A percentile compares a stretch with the other conserved stretches of the same genome.
These are phyloP conservation scores for Acacia melanoxylon DNA, from an alignment of 306 rosid species.

Conservation along the genomic window DNA sequence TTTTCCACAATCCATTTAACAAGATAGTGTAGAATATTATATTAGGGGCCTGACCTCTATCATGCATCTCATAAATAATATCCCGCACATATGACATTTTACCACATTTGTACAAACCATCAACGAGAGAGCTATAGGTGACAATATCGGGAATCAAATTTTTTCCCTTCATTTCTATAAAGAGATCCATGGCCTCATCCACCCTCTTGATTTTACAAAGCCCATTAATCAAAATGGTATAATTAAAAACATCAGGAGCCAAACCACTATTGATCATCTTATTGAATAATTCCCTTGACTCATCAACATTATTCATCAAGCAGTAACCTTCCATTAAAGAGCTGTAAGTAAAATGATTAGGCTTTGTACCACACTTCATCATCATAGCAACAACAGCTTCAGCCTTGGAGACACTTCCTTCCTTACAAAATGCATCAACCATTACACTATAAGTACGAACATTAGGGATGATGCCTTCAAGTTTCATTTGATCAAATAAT, in stretches of 20 bases:
- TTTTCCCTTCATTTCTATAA: not conserved
- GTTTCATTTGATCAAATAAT: not conserved
- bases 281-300: not conserved
- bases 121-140: not conserved
- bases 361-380: not conserved
- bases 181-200: not conserved
- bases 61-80: not conserved
- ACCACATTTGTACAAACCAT: not conserved
- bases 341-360: not conserved
- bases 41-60: not conserved
- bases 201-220: not conserved
- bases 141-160: not conserved
- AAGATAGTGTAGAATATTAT: not conserved
- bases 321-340: not conserved
- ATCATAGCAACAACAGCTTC: not conserved
- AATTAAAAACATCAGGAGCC: not conserved
- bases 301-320: not conserved
- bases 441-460: not conserved
- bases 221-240: not conserved
- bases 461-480: not conserved
- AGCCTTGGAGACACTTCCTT: not conserved
- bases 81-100: not conserved
- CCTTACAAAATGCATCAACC: not conserved
- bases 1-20: not conserved
- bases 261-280: not conserved